Percentiles rank a stretch among this genome's conserved stretches.
phyloP scores from a whole-genome alignment of 2,329 filamentous ascomycete genomes.

The Pseudogymnoascus sp. region DNA sequence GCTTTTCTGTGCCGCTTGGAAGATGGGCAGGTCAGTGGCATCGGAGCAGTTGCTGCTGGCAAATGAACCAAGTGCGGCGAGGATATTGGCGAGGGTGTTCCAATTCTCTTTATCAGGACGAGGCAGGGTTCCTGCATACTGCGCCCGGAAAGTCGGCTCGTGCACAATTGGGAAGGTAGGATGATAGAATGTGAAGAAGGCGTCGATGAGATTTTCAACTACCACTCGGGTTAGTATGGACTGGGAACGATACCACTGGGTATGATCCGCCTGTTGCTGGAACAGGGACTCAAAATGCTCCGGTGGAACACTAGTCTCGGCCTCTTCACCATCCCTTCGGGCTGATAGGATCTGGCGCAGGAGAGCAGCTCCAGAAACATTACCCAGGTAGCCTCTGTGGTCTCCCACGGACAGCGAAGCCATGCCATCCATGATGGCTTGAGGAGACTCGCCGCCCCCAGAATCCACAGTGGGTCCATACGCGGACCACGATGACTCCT shows the following conservation, averaged over 20 bases:
- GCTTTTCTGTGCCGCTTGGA: slow-evolving; percentile 19
- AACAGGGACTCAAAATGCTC: slow-evolving; percentile 4
- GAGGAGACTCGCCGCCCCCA: background rate
- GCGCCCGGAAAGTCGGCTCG: slow-evolving; percentile 36
- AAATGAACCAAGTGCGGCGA: slow-evolving; percentile 19
- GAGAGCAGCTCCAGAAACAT: slow-evolving; percentile 16
- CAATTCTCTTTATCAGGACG: slow-evolving; percentile 17
- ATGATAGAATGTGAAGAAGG: slow-evolving; percentile 39
- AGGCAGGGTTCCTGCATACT: slow-evolving; percentile 15
- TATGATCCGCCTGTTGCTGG: slow-evolving; percentile 1
- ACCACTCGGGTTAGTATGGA: slow-evolving; percentile 2
- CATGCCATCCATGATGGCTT: slow-evolving; percentile 17
- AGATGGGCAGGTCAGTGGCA: slow-evolving; percentile 13
- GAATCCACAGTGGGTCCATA: background rate
- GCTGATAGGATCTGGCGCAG: slow-evolving; percentile 13
- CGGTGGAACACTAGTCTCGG: background rate
- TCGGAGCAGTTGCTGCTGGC: slow-evolving; percentile 14
- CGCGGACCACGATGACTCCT: slow-evolving; percentile 6
- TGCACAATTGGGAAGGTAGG: slow-evolving; percentile 40
- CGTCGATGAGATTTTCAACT: slow-evolving; percentile 26
- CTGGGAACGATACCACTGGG: slow-evolving; percentile 7
- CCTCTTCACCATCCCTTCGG: background rate
- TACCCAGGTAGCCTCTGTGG: slow-evolving; percentile 16
- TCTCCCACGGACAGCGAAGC: slow-evolving; percentile 17
- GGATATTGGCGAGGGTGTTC: slow-evolving; percentile 17